Evolutionary conservation across 805 yeast genomes (phyloP).

Genomic region (Myxozyma sirexii): DNA sequence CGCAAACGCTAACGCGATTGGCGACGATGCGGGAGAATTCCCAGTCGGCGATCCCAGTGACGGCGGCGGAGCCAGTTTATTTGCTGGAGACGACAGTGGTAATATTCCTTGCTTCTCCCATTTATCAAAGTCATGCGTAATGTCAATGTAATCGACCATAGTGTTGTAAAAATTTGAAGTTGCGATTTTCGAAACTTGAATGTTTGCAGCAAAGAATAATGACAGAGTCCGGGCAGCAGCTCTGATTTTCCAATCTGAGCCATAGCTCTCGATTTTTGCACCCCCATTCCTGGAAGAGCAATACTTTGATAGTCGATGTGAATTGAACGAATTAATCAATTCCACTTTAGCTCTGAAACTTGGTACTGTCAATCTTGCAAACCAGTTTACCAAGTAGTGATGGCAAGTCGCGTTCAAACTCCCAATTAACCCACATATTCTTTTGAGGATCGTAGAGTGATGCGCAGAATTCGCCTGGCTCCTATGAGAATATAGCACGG

Average conservation of each 20-base stretch:
- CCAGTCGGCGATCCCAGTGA: neutral
- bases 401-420: constrained; percentile 48
- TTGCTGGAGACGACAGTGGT: constrained; percentile 2
- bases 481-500: constrained; percentile 48
- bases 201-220: constrained; percentile 46
- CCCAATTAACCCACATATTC: constrained; percentile 69
- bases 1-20: neutral
- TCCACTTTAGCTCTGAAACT: constrained; percentile 62
- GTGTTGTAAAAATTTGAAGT: constrained; percentile 69
- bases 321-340: constrained; percentile 71
- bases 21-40: neutral
- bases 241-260: constrained; percentile 78
- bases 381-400: constrained; percentile 58
- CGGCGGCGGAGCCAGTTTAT: neutral
- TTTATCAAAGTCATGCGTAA: constrained; percentile 75
- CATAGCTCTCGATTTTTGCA: constrained; percentile 57
- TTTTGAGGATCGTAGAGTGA: constrained; percentile 57
- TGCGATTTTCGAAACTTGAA: constrained; percentile 39
- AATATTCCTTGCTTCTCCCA: constrained; percentile 58
- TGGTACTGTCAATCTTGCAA: constrained; percentile 49
- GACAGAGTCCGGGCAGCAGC: constrained; percentile 65
- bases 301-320: constrained; percentile 63
- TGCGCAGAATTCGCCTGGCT: constrained; percentile 56
- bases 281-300: constrained; percentile 22
- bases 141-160: constrained; percentile 75